Base-by-base conservation (phyloP, 257 asterid genomes). In the Lithospermum erythrorhizon region DNA sequence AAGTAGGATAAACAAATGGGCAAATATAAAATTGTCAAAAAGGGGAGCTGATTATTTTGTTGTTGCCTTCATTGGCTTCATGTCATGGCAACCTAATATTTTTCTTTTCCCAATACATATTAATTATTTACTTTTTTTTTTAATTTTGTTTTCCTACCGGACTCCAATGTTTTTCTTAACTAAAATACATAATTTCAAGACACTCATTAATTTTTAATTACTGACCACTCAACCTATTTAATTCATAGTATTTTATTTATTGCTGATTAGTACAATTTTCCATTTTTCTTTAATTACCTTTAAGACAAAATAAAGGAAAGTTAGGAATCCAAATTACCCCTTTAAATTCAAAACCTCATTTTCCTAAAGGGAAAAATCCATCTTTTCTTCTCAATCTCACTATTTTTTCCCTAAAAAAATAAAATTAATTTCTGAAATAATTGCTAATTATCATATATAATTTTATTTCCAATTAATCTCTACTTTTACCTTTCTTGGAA, bases 61-160 rank as follows among this genome's bases (percentile, higher is more conserved):
- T 80, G 86, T 84, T 41, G 49, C 49, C 18, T 41, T 41, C 17
- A 41, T 41, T 41, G 49, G 49, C 85, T 81, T 81, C 86, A 74
- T 81, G 89, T 83, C 83, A 78, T 81, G 89, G 79, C 94, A 84
- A 86, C 95, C 95, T 84, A 86, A 89, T 87, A 20, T 84, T 27
- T 83, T 93, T 84, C 97, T 81, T 84, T 89, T 85, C 88, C 97
- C 91, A 86, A 80, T 95, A 63, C 81, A 76, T 80, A 82, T 70
- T 76, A 61, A 62, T 48, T 32, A 25, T 10, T 70, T 57, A 59
- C 56, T 29, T 66, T 72, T 76, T 27, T 27, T 3, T 25, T 25
- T 25, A 25, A 25, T 27, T 27, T 27, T 27, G 32, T 27, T 27
- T 76, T 68, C 76, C 67, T 61, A 70, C 82, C 94, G 95, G 91